phyloP scores from a whole-genome alignment of 352 stramenopile genomes.

The Globisporangium rhizosaccharum region DNA sequence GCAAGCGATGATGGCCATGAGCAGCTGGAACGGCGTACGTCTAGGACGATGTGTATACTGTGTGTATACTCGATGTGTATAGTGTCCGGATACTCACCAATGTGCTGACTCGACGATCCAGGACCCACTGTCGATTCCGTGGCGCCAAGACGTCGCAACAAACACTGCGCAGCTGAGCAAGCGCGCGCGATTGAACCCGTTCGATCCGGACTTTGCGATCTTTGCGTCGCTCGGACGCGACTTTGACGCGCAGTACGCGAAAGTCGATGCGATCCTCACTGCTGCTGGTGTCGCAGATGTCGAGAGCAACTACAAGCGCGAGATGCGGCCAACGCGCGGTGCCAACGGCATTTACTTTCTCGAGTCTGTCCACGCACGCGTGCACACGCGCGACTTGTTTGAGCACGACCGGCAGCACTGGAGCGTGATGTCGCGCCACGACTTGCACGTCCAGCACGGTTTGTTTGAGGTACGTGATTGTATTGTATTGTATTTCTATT shows the following conservation, averaged over 20 bases:
- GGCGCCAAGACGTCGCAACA: neutral
- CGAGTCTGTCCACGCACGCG: conserved; percentile 6
- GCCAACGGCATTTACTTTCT: conserved; percentile 18
- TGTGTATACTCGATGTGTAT: too few relatives aligned
- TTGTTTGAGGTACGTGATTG: conserved; percentile 3
- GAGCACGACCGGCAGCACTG: neutral
- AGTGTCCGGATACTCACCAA: too few relatives aligned
- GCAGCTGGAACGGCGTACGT: neutral
- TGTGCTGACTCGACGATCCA: too few relatives aligned
- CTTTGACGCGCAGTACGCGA: conserved; percentile 22
- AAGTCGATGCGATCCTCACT: conserved; percentile 21
- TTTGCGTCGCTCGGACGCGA: conserved; percentile 26
- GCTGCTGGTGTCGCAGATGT: conserved; percentile 18
- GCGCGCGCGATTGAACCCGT: neutral
- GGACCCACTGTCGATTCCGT: neutral
- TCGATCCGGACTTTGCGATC: conserved; percentile 13
- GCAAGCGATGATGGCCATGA: too few relatives aligned
- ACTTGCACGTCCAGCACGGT: neutral
- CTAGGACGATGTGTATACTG: too few relatives aligned
- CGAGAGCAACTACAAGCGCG: conserved; percentile 14
- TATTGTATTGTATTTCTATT: too few relatives aligned
- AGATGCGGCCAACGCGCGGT: neutral
- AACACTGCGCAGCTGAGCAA: neutral
- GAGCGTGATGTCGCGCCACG: neutral
- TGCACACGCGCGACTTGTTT: conserved; percentile 1